phyloP scores from a whole-genome alignment of 805 yeast species.

The Wickerhamomyces sydowiorum region DNA sequence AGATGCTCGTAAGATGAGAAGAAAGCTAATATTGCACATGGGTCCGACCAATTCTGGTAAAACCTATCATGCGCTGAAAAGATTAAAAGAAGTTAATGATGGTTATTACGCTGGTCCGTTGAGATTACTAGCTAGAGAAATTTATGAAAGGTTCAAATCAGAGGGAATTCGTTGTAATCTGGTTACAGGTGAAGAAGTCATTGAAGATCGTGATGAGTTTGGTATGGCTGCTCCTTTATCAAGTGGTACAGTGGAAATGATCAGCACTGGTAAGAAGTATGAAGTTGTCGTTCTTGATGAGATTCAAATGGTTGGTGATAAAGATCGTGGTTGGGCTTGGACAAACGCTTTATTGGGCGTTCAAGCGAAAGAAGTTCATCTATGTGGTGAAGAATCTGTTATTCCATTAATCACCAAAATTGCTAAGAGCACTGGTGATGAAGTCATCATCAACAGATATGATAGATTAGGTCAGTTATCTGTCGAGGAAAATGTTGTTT shows the following conservation, averaged over 20 bases:
- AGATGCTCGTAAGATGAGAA: conserved; percentile 67
- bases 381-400: conserved; percentile 90
- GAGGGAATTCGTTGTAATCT: conserved; percentile 73
- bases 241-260: conserved; percentile 92
- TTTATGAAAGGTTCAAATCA: conserved; percentile 71
- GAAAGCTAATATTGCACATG: conserved; percentile 85
- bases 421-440: conserved; percentile 72
- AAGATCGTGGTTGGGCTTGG: conserved; percentile 88
- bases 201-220: conserved; percentile 57
- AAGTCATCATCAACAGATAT: conserved; percentile 62
- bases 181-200: conserved; percentile 93
- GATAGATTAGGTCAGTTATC: conserved; percentile 68
- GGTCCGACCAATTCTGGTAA: conserved; percentile 98
- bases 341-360: conserved; percentile 85
- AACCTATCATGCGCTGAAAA: conserved; percentile 75
- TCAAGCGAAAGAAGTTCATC: conserved; percentile 76
- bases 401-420: conserved; percentile 61
- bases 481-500: conserved; percentile 39
- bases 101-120: conserved; percentile 96
- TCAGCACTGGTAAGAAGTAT: conserved; percentile 57
- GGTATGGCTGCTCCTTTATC: conserved; percentile 75
- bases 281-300: conserved; percentile 94
- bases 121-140: conserved; percentile 84
- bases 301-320: conserved; percentile 89
- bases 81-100: conserved; percentile 54